These are phyloP conservation scores for Xylaria sp. DNA, from an alignment of 2,329 filamentous ascomycete species.

Conservation along the genomic window DNA sequence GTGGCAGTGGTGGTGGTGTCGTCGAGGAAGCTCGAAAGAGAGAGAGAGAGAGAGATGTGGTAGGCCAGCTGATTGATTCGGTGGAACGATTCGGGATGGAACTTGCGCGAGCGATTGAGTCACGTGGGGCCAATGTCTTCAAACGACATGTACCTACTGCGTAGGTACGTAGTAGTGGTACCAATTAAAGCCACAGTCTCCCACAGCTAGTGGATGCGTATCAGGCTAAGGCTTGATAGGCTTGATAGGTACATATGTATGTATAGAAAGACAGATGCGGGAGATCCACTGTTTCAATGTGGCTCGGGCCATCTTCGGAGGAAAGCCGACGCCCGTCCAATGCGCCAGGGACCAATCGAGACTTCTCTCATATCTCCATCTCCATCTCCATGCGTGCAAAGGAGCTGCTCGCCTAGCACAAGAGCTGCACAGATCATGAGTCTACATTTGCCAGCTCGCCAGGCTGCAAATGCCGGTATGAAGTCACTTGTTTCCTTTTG, in stretches of 20 bases:
- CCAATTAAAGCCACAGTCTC: not conserved
- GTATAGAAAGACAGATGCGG: not conserved
- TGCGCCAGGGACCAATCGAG: conserved; percentile 22
- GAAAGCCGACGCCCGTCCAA: conserved; percentile 6
- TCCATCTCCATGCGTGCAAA: not conserved
- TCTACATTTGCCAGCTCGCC: conserved; percentile 70
- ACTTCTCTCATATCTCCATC: conserved; percentile 25
- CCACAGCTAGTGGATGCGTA: not conserved
- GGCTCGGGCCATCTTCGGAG: conserved; percentile 29
- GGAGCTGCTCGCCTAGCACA: conserved; percentile 23
- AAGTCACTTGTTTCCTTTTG: conserved; percentile 33
- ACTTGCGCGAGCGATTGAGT: conserved; percentile 35
- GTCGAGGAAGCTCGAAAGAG: conserved; percentile 21
- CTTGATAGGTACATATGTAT: not conserved
- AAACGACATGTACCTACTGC: too few species aligned
- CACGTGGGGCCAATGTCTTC: conserved; percentile 18
- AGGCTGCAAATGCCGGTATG: conserved; percentile 70
- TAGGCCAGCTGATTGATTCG: conserved; percentile 33
- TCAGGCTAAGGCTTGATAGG: not conserved
- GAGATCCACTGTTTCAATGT: not conserved
- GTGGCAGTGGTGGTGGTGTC: conserved; percentile 27
- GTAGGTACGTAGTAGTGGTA: not conserved
- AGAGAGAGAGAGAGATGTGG: conserved; percentile 2
- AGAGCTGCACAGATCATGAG: conserved; percentile 63
- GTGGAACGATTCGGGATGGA: conserved; percentile 35